Evolutionary conservation across 2,329 filamentous ascomycete genomes (phyloP).

Genomic region (Fusarium sp.): DNA sequence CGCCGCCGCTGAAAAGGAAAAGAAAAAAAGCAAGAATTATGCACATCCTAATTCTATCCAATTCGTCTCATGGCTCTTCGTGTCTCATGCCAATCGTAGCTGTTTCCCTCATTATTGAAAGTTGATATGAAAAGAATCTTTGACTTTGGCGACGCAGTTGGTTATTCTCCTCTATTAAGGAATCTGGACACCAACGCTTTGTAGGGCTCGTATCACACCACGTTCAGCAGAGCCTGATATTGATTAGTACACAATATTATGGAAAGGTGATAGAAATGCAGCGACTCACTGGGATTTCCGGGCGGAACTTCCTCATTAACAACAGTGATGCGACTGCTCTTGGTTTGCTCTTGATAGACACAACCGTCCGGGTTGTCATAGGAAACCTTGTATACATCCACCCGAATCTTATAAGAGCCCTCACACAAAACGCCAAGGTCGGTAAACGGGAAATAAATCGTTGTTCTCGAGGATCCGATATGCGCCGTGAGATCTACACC

Average conservation of each 20-base stretch:
- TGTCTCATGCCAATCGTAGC: background rate
- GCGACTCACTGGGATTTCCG: slow-evolving; percentile 11
- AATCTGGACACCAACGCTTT: background rate
- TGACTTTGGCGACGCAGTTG: background rate
- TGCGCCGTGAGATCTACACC: slow-evolving; percentile 24
- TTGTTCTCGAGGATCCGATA: slow-evolving; percentile 6
- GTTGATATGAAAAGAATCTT: background rate
- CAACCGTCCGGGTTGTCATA: slow-evolving; percentile 19
- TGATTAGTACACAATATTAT: rapidly evolving
- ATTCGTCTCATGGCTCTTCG: background rate
- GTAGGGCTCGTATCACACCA: slow-evolving; percentile 4
- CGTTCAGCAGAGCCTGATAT: slow-evolving; percentile 16
- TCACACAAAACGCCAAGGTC: slow-evolving; percentile 38
- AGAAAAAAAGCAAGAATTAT: background rate
- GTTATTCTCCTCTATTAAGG: background rate
- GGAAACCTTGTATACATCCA: slow-evolving; percentile 46
- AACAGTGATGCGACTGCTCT: slow-evolving; percentile 32
- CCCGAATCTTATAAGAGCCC: slow-evolving; percentile 44
- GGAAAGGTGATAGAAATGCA: rapidly evolving
- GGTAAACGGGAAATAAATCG: slow-evolving; percentile 43
- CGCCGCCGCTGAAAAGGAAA: background rate
- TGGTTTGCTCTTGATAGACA: slow-evolving; percentile 27
- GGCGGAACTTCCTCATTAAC: slow-evolving; percentile 9
- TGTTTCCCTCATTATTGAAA: background rate
- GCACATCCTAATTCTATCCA: too few species aligned